phyloP scores from a whole-genome alignment of 306 rosid genomes.

The Cicer pinnatifidum region DNA sequence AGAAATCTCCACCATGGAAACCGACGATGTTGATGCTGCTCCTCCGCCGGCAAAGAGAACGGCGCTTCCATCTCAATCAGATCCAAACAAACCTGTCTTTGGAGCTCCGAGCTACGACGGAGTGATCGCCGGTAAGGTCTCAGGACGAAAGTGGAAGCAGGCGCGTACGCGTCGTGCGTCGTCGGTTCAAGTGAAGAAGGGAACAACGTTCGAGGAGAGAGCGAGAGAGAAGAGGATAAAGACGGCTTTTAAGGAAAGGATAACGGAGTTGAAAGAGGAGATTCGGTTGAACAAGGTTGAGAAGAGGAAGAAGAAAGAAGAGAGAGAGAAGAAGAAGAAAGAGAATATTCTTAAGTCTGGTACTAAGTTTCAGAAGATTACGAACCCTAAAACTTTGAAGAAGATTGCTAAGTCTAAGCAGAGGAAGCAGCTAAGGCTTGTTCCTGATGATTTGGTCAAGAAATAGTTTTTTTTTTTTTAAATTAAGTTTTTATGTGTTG shows the following conservation, averaged over 20 bases:
- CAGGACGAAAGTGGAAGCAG: constrained; percentile 93
- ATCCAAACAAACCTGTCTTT: constrained; percentile 73
- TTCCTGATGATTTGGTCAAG: constrained; percentile 65
- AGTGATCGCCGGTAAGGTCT: constrained; percentile 78
- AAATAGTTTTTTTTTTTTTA: constrained; percentile 18
- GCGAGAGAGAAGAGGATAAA: constrained; percentile 72
- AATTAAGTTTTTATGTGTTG: neutral
- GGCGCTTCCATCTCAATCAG: constrained; percentile 66
- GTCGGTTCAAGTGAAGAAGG: constrained; percentile 63
- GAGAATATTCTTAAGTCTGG: constrained; percentile 84
- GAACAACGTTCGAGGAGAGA: constrained; percentile 73
- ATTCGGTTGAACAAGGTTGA: constrained; percentile 76
- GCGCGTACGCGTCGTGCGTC: constrained; percentile 65
- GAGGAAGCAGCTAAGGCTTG: constrained; percentile 72
- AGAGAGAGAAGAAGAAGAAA: constrained; percentile 88
- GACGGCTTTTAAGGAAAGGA: constrained; percentile 71
- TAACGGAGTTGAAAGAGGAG: constrained; percentile 78
- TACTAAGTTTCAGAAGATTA: constrained; percentile 77
- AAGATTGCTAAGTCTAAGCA: constrained; percentile 81
- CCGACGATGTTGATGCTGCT: constrained; percentile 51
- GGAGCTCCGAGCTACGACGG: constrained; percentile 84
- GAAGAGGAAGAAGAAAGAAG: constrained; percentile 81
- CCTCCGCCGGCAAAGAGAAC: constrained; percentile 75
- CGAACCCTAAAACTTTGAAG: constrained; percentile 80
- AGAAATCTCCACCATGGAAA: constrained; percentile 58